phyloP scores from a whole-genome alignment of 129 eudicot genomes.

The Cynara cardunculus region DNA sequence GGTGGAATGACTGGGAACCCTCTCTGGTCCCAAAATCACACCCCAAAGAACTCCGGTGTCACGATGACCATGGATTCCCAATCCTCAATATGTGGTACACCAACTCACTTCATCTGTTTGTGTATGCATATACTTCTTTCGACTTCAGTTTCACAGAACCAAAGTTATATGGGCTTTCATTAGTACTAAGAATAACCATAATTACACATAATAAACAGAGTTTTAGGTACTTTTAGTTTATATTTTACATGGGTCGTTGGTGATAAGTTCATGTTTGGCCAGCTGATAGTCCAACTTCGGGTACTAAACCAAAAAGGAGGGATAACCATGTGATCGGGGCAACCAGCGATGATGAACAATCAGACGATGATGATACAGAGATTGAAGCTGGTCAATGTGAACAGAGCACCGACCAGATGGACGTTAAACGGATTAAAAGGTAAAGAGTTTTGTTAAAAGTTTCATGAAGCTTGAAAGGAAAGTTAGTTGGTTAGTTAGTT shows the following conservation, averaged over 20 bases:
- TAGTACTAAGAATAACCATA: background rate
- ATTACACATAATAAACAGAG: background rate
- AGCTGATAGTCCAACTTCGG: constrained; percentile 84
- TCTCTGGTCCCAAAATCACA: constrained; percentile 48
- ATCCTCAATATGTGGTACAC: constrained; percentile 81
- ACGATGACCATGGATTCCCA: constrained; percentile 67
- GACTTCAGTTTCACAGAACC: background rate
- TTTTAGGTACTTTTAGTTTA: background rate
- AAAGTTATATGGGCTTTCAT: background rate
- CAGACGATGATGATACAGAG: constrained; percentile 72
- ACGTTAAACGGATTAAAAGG: constrained; percentile 69
- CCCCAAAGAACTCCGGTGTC: constrained; percentile 41
- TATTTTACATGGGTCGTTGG: background rate
- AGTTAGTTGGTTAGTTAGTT: too few species aligned
- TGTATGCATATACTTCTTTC: background rate
- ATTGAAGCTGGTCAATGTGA: constrained; percentile 75
- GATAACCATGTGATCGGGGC: constrained; percentile 49
- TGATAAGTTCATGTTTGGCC: constrained; percentile 21
- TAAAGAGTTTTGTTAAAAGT: constrained; percentile 2
- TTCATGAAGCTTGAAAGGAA: background rate
- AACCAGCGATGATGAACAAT: constrained; percentile 58
- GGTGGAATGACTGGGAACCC: constrained; percentile 31
- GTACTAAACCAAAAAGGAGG: constrained; percentile 40
- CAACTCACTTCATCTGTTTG: background rate
- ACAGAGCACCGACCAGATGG: constrained; percentile 61